Percentiles rank a stretch among this genome's conserved stretches.
These are phyloP conservation scores for Stemphylium beticola DNA, from an alignment of 2,329 filamentous ascomycete species.

Conservation along the genomic window DNA sequence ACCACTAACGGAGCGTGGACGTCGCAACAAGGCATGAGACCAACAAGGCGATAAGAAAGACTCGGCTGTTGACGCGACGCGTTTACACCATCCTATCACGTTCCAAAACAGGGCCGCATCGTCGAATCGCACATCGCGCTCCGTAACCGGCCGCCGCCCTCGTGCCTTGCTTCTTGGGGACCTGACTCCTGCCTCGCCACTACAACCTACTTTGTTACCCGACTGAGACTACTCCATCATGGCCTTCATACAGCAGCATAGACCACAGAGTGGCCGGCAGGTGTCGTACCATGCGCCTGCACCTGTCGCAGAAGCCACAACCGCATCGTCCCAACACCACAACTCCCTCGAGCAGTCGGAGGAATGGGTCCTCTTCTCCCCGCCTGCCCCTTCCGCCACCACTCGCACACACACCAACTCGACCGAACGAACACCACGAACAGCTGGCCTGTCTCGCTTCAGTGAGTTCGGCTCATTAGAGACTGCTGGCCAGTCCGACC, in stretches of 20 bases:
- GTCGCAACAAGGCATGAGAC: constrained; percentile 30
- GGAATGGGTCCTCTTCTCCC: constrained; percentile 95
- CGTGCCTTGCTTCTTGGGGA: constrained; percentile 25
- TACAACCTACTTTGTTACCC: constrained; percentile 11
- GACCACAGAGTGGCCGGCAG: constrained; percentile 44
- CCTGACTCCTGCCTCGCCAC: constrained; percentile 24
- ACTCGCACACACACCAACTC: constrained; percentile 72
- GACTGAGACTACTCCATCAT: constrained; percentile 28
- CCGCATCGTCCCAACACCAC: constrained; percentile 49
- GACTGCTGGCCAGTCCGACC: constrained; percentile 66
- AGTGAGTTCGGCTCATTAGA: constrained; percentile 84
- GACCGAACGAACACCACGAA: constrained; percentile 68
- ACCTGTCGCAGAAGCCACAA: constrained; percentile 29
- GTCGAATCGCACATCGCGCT: constrained; percentile 2
- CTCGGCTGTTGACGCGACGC: constrained; percentile 13
- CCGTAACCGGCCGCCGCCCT: constrained; percentile 17
- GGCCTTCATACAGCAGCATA: constrained; percentile 49
- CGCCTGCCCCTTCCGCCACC: constrained; percentile 64
- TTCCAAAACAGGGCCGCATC: background rate
- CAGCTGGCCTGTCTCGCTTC: constrained; percentile 72
- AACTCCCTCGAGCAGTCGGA: constrained; percentile 72
- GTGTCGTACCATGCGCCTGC: constrained; percentile 43
- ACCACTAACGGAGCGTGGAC: constrained; percentile 21
- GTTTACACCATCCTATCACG: background rate
- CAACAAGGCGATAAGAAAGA: constrained; percentile 18